Conservation (phyloP, 495 filamentous ascomycete genomes). For the Hypomontagnella submonticulosa region DNA sequence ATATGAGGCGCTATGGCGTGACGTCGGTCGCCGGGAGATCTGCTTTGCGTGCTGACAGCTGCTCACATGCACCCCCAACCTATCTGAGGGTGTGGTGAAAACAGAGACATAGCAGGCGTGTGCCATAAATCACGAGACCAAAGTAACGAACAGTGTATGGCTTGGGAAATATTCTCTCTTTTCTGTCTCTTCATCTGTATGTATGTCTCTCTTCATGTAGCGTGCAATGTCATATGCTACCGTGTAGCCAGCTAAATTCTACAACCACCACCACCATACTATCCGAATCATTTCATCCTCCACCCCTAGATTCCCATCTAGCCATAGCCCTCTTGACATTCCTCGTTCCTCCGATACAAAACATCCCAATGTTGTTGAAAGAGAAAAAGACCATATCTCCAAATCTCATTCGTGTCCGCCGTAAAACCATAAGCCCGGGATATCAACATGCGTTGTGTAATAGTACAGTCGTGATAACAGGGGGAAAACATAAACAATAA, state of each 20-base stretch:
- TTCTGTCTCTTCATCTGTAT: constrained; percentile 26
- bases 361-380: constrained; percentile 35
- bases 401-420: constrained; percentile 35
- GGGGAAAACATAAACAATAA: constrained; percentile 14
- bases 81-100: constrained; percentile 29
- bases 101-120: constrained; percentile 18
- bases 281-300: not conserved
- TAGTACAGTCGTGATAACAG: constrained; percentile 38
- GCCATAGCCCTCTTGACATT: constrained; percentile 19
- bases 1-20: constrained; percentile 43
- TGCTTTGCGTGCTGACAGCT: constrained; percentile 45
- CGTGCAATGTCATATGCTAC: constrained; percentile 38
- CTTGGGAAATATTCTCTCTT: constrained; percentile 27
- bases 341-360: constrained; percentile 24
- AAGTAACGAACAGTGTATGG: constrained; percentile 30
- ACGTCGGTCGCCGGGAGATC: constrained; percentile 44
- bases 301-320: constrained; percentile 10
- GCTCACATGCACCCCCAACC: constrained; percentile 41
- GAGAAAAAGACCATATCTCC: constrained; percentile 20
- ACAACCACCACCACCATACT: constrained; percentile 8
- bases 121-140: constrained; percentile 42
- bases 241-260: constrained; percentile 18
- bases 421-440: constrained; percentile 36
- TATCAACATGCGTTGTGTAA: constrained; percentile 43
- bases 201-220: constrained; percentile 37